Conservation (phyloP, 2,329 filamentous ascomycete species). For the Chrysoporthe austroafricana region DNA sequence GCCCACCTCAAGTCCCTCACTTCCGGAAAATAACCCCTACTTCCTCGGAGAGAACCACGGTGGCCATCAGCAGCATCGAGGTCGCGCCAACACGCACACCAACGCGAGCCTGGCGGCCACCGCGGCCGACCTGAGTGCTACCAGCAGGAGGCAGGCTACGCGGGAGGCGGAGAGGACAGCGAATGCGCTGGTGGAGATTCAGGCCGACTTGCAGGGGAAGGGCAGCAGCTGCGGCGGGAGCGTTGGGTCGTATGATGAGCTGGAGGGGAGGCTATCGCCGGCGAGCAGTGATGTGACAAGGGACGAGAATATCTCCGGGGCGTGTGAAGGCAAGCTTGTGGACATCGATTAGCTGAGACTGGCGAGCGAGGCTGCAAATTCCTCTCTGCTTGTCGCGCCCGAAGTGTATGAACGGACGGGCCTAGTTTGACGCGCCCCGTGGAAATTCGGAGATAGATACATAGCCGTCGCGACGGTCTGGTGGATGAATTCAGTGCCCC, state of each 20-base stretch:
- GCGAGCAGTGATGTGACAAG: not conserved
- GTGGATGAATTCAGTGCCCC: no score
- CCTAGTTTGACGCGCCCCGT: not conserved
- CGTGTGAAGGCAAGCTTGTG: slow-evolving; percentile 13
- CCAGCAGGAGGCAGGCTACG: slow-evolving; percentile 12
- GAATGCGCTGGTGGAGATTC: slow-evolving; percentile 1
- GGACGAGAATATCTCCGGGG: not conserved
- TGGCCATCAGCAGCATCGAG: not conserved
- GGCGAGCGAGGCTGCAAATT: no score
- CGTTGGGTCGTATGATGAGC: not conserved
- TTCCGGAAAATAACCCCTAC: not conserved
- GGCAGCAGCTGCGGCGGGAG: not conserved
- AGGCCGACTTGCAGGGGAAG: not conserved
- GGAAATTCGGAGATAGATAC: not conserved
- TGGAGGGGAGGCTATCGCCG: not conserved
- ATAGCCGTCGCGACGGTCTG: not conserved
- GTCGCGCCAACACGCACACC: slow-evolving; percentile 11
- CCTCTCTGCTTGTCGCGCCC: no score
- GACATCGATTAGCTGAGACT: slow-evolving; percentile 7
- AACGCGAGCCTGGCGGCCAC: slow-evolving; percentile 21
- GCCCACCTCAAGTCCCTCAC: not conserved
- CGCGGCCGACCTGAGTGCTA: slow-evolving; percentile 5
- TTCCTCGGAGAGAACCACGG: not conserved
- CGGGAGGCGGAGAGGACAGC: slow-evolving; percentile 9
- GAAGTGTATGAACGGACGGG: not conserved